Conservation (phyloP, 2,329 filamentous ascomycete genomes). For the Talaromyces albobiverticillius region DNA sequence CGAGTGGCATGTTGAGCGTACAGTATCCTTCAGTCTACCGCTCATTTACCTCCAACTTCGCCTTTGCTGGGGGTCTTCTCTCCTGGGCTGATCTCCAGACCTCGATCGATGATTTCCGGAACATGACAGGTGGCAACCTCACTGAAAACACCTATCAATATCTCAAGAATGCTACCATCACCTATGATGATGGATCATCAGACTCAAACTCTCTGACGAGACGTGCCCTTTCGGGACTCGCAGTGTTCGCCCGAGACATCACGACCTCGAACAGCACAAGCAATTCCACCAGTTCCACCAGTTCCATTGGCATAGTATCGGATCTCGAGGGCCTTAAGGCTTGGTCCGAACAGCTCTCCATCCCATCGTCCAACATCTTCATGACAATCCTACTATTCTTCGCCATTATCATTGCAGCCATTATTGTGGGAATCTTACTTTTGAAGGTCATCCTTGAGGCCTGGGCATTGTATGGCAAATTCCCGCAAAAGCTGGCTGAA, state of each 20-base stretch:
- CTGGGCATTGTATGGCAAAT: conserved; percentile 85
- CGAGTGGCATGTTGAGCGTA: conserved; percentile 95
- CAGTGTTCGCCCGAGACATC: conserved; percentile 54
- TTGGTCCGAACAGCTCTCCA: conserved; percentile 77
- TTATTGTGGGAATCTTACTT: conserved; percentile 81
- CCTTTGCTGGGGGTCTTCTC: conserved; percentile 80
- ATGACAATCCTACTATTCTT: conserved; percentile 92
- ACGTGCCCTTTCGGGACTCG: conserved; percentile 52
- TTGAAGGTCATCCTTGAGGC: conserved; percentile 88
- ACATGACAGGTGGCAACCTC: conserved; percentile 78
- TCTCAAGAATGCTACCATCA: conserved; percentile 71
- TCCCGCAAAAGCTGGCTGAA: conserved; percentile 72
- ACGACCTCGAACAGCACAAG: conserved; percentile 41
- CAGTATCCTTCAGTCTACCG: conserved; percentile 83
- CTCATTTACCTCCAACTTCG: conserved; percentile 90
- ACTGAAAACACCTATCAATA: conserved; percentile 73
- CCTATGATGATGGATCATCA: conserved; percentile 61
- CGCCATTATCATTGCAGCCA: conserved; percentile 77
- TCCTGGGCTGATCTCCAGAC: conserved; percentile 77
- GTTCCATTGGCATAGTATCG: conserved; percentile 46
- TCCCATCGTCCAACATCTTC: conserved; percentile 88
- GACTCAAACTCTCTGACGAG: conserved; percentile 48
- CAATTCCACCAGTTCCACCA: conserved; percentile 23
- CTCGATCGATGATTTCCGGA: conserved; percentile 80
- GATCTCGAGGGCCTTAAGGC: conserved; percentile 73